Percentiles rank a stretch among this genome's conserved stretches.
Evolutionary conservation across 805 yeast genomes (phyloP).

Genomic region (Monosporozyma siamensis): DNA sequence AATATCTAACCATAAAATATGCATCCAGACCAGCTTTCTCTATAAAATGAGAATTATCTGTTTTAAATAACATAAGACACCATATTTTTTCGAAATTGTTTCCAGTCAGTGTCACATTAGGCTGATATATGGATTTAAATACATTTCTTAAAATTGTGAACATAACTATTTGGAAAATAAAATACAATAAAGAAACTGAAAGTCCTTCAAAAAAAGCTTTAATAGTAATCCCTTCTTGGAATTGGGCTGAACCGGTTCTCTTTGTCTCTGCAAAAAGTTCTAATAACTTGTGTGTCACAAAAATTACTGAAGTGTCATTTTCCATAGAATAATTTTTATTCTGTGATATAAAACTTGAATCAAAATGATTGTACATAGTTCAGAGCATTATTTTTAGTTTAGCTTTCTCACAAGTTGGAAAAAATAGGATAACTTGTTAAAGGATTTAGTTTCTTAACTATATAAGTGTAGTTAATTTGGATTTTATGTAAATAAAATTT

Average conservation of each 20-base stretch:
- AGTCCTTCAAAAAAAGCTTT: constrained; percentile 48
- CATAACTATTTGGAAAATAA: constrained; percentile 40
- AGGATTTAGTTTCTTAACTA: too few relatives aligned
- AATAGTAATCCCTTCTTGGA: constrained; percentile 48
- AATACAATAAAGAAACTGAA: constrained; percentile 43
- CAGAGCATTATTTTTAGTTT: too few relatives aligned
- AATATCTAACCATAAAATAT: constrained; percentile 58
- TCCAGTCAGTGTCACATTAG: constrained; percentile 26
- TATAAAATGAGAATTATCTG: constrained; percentile 37
- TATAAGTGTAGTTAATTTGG: too few relatives aligned
- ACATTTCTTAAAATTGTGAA: constrained; percentile 33
- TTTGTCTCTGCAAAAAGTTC: constrained; percentile 39
- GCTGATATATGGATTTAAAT: constrained; percentile 43
- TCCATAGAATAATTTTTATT: not conserved
- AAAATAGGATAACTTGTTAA: too few relatives aligned
- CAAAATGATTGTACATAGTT: not conserved
- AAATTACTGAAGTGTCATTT: not conserved
- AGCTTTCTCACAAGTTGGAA: too few relatives aligned
- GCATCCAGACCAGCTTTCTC: constrained; percentile 53
- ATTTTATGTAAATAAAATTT: too few relatives aligned
- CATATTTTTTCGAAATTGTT: not conserved
- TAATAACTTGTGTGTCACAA: constrained; percentile 7
- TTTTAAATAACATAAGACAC: constrained; percentile 21
- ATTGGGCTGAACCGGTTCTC: constrained; percentile 51
- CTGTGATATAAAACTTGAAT: not conserved